phyloP scores from a whole-genome alignment of 495 filamentous ascomycete genomes.

The Pseudotulostoma volvatum region DNA sequence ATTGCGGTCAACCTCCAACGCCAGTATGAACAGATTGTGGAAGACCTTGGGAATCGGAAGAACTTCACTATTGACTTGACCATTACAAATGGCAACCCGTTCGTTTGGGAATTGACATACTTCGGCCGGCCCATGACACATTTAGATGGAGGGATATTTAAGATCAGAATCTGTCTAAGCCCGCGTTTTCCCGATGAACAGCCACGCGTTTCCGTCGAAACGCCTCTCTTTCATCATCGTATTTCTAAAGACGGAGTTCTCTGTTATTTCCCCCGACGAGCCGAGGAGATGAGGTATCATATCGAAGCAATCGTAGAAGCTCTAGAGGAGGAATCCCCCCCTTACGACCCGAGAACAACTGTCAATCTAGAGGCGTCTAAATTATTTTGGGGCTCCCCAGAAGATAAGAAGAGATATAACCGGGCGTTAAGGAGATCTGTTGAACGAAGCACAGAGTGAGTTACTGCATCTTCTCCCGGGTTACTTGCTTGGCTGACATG shows the following conservation, averaged over 20 bases:
- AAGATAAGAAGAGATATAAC: slow-evolving; percentile 71
- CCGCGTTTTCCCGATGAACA: slow-evolving; percentile 87
- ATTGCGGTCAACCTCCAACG: slow-evolving; percentile 68
- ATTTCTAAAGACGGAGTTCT: slow-evolving; percentile 62
- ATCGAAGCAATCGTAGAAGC: slow-evolving; percentile 71
- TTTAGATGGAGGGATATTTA: slow-evolving; percentile 81
- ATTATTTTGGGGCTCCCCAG: slow-evolving; percentile 69
- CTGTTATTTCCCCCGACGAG: slow-evolving; percentile 60
- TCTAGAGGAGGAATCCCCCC: slow-evolving; percentile 71
- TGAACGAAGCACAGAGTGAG: slow-evolving; percentile 38
- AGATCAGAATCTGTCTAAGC: slow-evolving; percentile 64
- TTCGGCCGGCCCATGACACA: slow-evolving; percentile 89
- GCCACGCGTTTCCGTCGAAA: slow-evolving; percentile 68
- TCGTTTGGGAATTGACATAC: slow-evolving; percentile 52
- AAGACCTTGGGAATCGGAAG: slow-evolving; percentile 51
- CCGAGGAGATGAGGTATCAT: slow-evolving; percentile 69
- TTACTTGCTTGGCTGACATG: neutral
- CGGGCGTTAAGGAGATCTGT: slow-evolving; percentile 52
- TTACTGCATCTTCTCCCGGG: neutral
- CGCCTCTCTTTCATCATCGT: slow-evolving; percentile 74
- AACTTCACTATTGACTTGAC: slow-evolving; percentile 55
- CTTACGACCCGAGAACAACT: slow-evolving; percentile 78
- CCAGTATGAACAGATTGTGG: slow-evolving; percentile 70
- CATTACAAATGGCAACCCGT: slow-evolving; percentile 42
- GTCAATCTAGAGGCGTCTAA: slow-evolving; percentile 78